phyloP scores from a whole-genome alignment of 169 alveolate species.

The Plasmodium relictum region DNA sequence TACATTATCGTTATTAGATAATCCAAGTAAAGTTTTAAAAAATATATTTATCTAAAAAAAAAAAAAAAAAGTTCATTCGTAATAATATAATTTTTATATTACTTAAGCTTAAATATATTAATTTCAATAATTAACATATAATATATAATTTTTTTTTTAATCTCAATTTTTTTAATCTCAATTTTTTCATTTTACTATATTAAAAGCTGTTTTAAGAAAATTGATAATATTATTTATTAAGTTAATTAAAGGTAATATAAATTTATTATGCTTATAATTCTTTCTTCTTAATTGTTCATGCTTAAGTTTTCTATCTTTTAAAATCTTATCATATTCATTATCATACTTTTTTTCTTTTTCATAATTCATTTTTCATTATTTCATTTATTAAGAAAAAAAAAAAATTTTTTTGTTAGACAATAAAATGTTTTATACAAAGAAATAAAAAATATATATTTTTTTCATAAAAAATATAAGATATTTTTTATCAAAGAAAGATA shows the following conservation, averaged over 20 bases:
- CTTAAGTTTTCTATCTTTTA: slow-evolving; percentile 57
- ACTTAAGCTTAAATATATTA: background rate
- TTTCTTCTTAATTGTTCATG: slow-evolving; percentile 47
- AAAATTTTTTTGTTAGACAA: no score
- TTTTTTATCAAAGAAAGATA: no score
- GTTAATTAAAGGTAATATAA: slow-evolving; percentile 36
- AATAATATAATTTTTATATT: background rate
- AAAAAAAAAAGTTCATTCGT: slow-evolving; percentile 34
- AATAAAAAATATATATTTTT: no score
- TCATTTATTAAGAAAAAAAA: background rate
- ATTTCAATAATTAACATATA: background rate
- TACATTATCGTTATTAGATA: slow-evolving; percentile 34
- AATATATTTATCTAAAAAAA: slow-evolving; percentile 65
- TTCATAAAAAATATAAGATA: no score
- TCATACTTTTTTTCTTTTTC: slow-evolving; percentile 26
- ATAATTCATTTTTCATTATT: slow-evolving; percentile 56
- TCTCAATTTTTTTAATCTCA: background rate
- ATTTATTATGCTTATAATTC: slow-evolving; percentile 25
- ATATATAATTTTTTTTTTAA: background rate
- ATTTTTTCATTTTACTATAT: slow-evolving; percentile 35
- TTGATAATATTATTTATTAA: slow-evolving; percentile 26
- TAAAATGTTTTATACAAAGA: no score
- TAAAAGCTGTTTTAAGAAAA: slow-evolving; percentile 44
- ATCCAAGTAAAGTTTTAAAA: slow-evolving; percentile 60
- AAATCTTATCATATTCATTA: slow-evolving; percentile 51